Evolutionary conservation across 257 asterid genomes (phyloP).

Genomic region (Fraxinus pennsylvanica): DNA sequence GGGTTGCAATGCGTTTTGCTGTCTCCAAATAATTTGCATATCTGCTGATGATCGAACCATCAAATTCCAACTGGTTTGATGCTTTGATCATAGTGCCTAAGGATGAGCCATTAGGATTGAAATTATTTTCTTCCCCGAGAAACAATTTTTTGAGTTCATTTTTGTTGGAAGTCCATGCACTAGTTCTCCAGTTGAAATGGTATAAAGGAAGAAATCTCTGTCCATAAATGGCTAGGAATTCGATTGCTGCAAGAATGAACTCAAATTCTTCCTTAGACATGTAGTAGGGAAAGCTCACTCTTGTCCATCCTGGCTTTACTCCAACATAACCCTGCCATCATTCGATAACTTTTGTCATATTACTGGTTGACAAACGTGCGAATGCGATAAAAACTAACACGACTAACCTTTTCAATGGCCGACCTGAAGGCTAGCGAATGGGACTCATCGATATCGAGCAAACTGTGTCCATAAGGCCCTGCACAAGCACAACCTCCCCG

Average conservation of each 20-base stretch:
- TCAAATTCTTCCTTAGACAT: slow-evolving; percentile 66
- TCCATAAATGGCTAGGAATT: slow-evolving; percentile 63
- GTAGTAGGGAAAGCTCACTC: slow-evolving; percentile 77
- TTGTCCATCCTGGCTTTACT: slow-evolving; percentile 77
- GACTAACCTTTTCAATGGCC: slow-evolving; percentile 43
- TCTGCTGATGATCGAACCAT: slow-evolving; percentile 12
- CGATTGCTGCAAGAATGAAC: slow-evolving; percentile 53
- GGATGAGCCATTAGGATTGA: slow-evolving; percentile 20
- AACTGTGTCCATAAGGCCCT: slow-evolving; percentile 63
- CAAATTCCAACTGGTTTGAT: slow-evolving; percentile 15
- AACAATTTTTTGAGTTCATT: slow-evolving; percentile 16
- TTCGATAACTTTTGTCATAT: too few species aligned
- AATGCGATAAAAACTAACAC: neutral
- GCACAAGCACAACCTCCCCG: slow-evolving; percentile 89
- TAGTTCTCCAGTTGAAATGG: slow-evolving; percentile 56
- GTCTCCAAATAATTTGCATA: slow-evolving; percentile 48
- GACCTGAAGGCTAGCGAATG: slow-evolving; percentile 49
- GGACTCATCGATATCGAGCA: slow-evolving; percentile 45
- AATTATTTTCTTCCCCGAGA: neutral
- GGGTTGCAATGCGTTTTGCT: slow-evolving; percentile 45
- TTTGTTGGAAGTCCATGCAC: slow-evolving; percentile 61
- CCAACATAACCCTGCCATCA: slow-evolving; percentile 59
- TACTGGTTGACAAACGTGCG: neutral
- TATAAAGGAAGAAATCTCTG: slow-evolving; percentile 58
- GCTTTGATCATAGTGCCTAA: slow-evolving; percentile 27